Conservation (phyloP, 208 protist genomes). For the Wallacemonas sp. region DNA sequence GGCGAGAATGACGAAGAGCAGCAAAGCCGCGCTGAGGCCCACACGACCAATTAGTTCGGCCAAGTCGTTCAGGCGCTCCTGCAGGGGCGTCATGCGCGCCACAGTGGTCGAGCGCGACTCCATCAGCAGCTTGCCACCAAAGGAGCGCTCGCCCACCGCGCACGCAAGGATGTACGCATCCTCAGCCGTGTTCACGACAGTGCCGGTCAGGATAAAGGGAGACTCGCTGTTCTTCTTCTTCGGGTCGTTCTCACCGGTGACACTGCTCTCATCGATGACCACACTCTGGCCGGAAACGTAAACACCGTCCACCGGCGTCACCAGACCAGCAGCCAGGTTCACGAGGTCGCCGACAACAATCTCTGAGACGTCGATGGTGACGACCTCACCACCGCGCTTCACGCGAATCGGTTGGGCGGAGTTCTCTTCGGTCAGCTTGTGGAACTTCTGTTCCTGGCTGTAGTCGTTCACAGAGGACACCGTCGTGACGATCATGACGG, state of each 20-base stretch:
- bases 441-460: constrained; percentile 94
- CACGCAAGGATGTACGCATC: constrained; percentile 89
- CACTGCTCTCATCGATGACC: constrained; percentile 89
- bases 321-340: constrained; percentile 79
- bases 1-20: constrained; percentile 62
- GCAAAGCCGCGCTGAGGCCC: constrained; percentile 64
- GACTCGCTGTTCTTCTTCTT: constrained; percentile 66
- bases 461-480: constrained; percentile 96
- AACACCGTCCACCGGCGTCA: constrained; percentile 93
- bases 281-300: constrained; percentile 76
- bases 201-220: constrained; percentile 91
- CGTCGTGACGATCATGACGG: constrained; percentile 92
- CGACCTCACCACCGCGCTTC: constrained; percentile 78
- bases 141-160: constrained; percentile 91
- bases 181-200: constrained; percentile 84
- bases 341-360: constrained; percentile 96
- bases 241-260: constrained; percentile 93
- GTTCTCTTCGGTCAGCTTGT: constrained; percentile 91
- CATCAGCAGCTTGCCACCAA: constrained; percentile 87
- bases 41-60: constrained; percentile 91
- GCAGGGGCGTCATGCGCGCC: constrained; percentile 87
- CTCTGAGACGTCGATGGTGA: constrained; percentile 87
- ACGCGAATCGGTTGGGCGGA: constrained; percentile 84
- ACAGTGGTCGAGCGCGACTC: constrained; percentile 42
- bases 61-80: constrained; percentile 89